Percentiles rank a stretch among this genome's conserved stretches.
Evolutionary conservation across 495 filamentous ascomycete species (phyloP).

Genomic region (Oidiodendron maius): DNA sequence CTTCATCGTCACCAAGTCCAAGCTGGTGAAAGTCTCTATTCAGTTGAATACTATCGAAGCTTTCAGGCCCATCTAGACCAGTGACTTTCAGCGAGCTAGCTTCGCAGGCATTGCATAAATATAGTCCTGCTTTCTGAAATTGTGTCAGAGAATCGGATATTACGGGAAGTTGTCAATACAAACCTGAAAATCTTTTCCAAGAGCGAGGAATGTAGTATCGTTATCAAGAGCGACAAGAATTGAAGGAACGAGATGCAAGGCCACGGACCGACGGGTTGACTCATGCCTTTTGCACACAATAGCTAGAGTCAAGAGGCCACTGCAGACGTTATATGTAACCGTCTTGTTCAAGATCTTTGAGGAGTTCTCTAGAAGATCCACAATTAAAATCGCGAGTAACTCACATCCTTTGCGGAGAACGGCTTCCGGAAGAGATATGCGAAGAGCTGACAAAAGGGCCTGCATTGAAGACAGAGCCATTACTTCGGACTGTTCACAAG

Average conservation of each 20-base stretch:
- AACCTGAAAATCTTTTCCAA: slow-evolving; percentile 23
- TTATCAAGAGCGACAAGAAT: slow-evolving; percentile 9
- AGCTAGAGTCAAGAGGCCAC: slow-evolving; percentile 12
- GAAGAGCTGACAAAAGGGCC: slow-evolving; percentile 10
- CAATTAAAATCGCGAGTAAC: slow-evolving; percentile 11
- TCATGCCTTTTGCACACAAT: slow-evolving; percentile 10
- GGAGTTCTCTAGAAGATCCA: slow-evolving; percentile 6
- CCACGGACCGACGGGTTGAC: slow-evolving; percentile 10
- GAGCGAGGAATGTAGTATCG: slow-evolving; percentile 1
- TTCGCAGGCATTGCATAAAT: slow-evolving; percentile 10
- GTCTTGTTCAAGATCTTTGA: background rate
- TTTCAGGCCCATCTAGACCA: background rate
- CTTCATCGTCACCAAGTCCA: slow-evolving; percentile 1
- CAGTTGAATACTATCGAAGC: slow-evolving; percentile 11
- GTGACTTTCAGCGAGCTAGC: slow-evolving; percentile 5
- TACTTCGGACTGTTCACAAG: background rate
- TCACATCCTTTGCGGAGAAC: slow-evolving; percentile 17
- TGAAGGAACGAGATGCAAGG: slow-evolving; percentile 10
- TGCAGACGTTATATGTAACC: slow-evolving; percentile 7
- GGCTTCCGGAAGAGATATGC: slow-evolving; percentile 3
- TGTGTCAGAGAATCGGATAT: slow-evolving; percentile 1
- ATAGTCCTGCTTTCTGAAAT: slow-evolving; percentile 3
- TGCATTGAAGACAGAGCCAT: slow-evolving; percentile 8
- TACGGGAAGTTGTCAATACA: background rate
- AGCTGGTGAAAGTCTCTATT: slow-evolving; percentile 14